These are phyloP conservation scores for Harringtonia lauricola DNA, from an alignment of 2,329 filamentous ascomycete genomes.

Conservation along the genomic window DNA sequence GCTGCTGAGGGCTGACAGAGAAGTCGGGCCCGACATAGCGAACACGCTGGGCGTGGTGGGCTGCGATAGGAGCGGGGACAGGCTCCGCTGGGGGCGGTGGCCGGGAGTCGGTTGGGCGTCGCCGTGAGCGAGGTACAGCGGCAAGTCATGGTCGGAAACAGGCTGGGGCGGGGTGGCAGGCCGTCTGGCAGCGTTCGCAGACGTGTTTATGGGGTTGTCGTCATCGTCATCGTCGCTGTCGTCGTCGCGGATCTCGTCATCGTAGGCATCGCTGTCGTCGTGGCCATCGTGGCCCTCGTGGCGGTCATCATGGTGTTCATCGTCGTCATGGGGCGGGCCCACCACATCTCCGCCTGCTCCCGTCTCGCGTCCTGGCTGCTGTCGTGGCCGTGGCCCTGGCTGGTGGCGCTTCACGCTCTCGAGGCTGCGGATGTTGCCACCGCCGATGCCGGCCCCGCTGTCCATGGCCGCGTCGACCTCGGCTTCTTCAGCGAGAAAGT, in stretches of 20 bases:
- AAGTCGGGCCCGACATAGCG: conserved; percentile 24
- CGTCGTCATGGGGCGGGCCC: too few relatives aligned
- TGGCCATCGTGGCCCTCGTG: not conserved
- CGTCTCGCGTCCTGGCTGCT: not conserved
- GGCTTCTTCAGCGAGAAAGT: conserved; percentile 37
- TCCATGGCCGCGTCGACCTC: conserved; percentile 28
- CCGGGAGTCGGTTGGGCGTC: conserved; percentile 1
- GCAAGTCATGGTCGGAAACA: too few relatives aligned
- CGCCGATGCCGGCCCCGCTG: conserved; percentile 14
- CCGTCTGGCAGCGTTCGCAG: not conserved
- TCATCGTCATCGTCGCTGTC: not conserved
- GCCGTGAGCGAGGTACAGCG: not conserved
- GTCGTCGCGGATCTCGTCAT: not conserved
- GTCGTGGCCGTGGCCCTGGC: not conserved
- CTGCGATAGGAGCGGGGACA: conserved; percentile 20
- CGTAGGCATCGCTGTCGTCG: not conserved
- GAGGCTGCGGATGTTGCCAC: not conserved
- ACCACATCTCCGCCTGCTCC: not conserved
- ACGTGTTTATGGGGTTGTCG: not conserved
- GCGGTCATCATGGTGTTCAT: not conserved
- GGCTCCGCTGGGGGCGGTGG: conserved; percentile 5
- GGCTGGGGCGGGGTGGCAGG: too few relatives aligned
- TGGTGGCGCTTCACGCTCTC: not conserved
- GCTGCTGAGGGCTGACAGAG: conserved; percentile 30
- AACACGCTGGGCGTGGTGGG: conserved; percentile 32